Conservation (phyloP, 441 rosid species). For the Erysimum pusillum region DNA sequence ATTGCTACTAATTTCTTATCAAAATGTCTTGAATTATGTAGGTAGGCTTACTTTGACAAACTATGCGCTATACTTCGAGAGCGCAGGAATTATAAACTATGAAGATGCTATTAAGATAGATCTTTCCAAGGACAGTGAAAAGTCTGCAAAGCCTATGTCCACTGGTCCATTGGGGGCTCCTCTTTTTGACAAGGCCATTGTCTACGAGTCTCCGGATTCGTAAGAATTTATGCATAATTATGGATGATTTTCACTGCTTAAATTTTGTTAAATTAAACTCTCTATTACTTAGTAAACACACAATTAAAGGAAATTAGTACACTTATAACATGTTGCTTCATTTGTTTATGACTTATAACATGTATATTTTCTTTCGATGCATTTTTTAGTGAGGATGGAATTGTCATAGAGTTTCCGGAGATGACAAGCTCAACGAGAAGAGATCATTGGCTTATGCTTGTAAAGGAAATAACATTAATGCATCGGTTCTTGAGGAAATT, state of each 20-base stretch:
- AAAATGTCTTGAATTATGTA: slow-evolving; percentile 45
- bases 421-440: slow-evolving; percentile 93
- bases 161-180: slow-evolving; percentile 99
- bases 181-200: slow-evolving; percentile 89
- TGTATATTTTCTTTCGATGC: not conserved
- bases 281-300: not conserved
- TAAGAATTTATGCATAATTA: slow-evolving; percentile 51
- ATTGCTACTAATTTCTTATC: slow-evolving; percentile 14
- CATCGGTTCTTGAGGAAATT: slow-evolving; percentile 74
- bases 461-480: slow-evolving; percentile 74
- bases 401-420: slow-evolving; percentile 95
- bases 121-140: slow-evolving; percentile 64
- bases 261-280: not conserved
- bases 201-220: slow-evolving; percentile 78
- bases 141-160: slow-evolving; percentile 68
- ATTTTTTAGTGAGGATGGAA: slow-evolving; percentile 71
- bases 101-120: slow-evolving; percentile 88
- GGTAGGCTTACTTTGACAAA: slow-evolving; percentile 94
- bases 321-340: not conserved
- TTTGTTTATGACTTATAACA: slow-evolving; percentile 5
- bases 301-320: not conserved
- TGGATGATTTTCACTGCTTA: not conserved
- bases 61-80: slow-evolving; percentile 93
- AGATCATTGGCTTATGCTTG: slow-evolving; percentile 86
- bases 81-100: slow-evolving; percentile 71